A percentile compares a stretch with the other conserved stretches of the same genome.
Evolutionary conservation across 495 filamentous ascomycete species (phyloP).

Genomic region (Cetradonia linearis): DNA sequence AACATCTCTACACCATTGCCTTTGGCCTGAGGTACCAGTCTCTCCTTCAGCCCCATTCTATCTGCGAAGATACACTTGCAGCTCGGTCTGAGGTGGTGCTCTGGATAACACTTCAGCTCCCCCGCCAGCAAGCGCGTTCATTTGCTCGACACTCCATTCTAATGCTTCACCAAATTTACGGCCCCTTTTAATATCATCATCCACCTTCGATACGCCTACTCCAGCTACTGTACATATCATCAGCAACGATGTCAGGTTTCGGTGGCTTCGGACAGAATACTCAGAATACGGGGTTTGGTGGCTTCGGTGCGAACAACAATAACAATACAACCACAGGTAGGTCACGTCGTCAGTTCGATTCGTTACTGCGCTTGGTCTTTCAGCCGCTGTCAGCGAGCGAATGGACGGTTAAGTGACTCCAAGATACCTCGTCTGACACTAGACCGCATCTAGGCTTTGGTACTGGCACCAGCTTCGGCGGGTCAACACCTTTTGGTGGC

Average conservation of each 20-base stretch:
- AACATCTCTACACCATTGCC: not conserved
- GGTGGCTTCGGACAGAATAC: conserved; percentile 53
- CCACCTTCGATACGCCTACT: not conserved
- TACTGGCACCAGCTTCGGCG: conserved; percentile 30
- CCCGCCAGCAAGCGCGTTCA: conserved; percentile 7
- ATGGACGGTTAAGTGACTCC: conserved; percentile 19
- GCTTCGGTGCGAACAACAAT: conserved; percentile 48
- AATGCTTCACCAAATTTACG: conserved; percentile 11
- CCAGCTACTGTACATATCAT: not conserved
- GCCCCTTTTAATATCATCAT: not conserved
- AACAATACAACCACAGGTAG: conserved; percentile 37
- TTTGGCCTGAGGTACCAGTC: conserved; percentile 4
- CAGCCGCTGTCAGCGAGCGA: conserved; percentile 15
- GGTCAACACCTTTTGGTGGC: conserved; percentile 41
- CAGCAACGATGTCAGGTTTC: conserved; percentile 34
- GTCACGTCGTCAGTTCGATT: conserved; percentile 21
- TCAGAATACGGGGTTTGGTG: conserved; percentile 43
- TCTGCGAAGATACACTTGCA: not conserved
- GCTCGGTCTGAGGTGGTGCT: not conserved
- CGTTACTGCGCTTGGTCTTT: not conserved
- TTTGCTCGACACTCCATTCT: not conserved
- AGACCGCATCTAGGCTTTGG: conserved; percentile 48
- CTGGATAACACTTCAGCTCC: not conserved
- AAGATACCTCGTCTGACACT: conserved; percentile 34
- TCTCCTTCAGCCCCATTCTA: not conserved